Percentiles rank a stretch among this genome's conserved stretches.
These are phyloP conservation scores for Micractinium conductrix DNA, from an alignment of 139 green algal genomes.

Conservation along the genomic window DNA sequence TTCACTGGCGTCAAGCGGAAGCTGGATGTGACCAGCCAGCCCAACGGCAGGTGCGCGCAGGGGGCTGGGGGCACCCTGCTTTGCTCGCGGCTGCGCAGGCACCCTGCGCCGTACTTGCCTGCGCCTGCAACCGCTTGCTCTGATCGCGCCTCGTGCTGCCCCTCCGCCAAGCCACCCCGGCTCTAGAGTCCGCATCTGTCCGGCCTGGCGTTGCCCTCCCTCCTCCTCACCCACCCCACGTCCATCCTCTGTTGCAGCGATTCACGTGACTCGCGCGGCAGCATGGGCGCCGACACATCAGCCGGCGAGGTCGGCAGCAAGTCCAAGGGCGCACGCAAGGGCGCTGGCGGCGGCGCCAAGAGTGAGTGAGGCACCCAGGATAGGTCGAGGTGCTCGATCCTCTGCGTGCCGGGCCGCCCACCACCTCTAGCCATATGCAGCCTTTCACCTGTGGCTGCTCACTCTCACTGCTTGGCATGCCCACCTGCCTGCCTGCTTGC, in stretches of 20 bases:
- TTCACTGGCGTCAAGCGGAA: constrained; percentile 29
- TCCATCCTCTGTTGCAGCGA: not conserved
- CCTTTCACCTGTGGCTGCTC: too few species aligned
- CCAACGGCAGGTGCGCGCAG: not conserved
- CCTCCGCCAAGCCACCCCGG: not conserved
- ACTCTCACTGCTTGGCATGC: not conserved
- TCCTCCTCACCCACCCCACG: not conserved
- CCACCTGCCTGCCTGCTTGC: not conserved
- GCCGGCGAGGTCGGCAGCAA: constrained; percentile 25
- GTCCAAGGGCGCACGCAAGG: constrained; percentile 17
- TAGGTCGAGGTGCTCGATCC: not conserved
- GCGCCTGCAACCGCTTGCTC: not conserved
- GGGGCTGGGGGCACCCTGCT: too few species aligned
- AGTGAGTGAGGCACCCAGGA: not conserved
- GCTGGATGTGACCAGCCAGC: constrained; percentile 20
- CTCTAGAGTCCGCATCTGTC: not conserved
- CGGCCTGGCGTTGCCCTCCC: not conserved
- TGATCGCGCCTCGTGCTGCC: not conserved
- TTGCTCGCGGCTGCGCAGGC: too few species aligned
- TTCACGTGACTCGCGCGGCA: constrained; percentile 13
- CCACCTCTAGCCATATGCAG: not conserved
- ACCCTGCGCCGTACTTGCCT: too few species aligned
- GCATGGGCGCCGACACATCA: not conserved
- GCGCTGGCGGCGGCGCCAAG: not conserved
- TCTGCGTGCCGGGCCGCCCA: not conserved